A percentile compares a stretch with the other conserved stretches of the same genome.
These are phyloP conservation scores for Candida sojae DNA, from an alignment of 1,139 yeast genomes.

Conservation along the genomic window DNA sequence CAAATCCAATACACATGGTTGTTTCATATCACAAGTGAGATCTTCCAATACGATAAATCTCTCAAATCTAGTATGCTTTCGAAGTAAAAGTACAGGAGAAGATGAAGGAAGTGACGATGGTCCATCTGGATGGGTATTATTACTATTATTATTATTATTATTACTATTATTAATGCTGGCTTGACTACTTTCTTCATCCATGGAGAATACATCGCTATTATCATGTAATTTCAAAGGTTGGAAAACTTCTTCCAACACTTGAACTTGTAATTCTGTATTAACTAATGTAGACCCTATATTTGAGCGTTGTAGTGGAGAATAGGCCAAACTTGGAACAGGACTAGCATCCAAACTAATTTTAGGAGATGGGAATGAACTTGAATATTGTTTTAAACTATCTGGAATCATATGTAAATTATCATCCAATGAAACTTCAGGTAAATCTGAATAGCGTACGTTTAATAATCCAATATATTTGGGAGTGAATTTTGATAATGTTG, in stretches of 20 bases:
- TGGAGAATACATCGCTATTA: slow-evolving; percentile 28
- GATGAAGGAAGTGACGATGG: not conserved
- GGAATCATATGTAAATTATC: slow-evolving; percentile 92
- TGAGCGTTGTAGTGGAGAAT: slow-evolving; percentile 14
- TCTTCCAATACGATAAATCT: slow-evolving; percentile 90
- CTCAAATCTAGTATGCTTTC: slow-evolving; percentile 61
- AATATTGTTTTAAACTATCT: slow-evolving; percentile 62
- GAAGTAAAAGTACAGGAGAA: slow-evolving; percentile 14
- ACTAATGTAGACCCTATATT: slow-evolving; percentile 35
- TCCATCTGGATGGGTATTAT: not conserved
- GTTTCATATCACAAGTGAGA: slow-evolving; percentile 74
- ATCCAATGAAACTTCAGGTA: slow-evolving; percentile 82
- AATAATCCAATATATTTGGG: slow-evolving; percentile 93
- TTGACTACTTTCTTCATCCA: slow-evolving; percentile 32
- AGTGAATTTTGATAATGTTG: slow-evolving; percentile 78
- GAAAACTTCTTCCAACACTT: slow-evolving; percentile 42
- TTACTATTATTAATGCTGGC: slow-evolving; percentile 1
- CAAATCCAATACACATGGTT: slow-evolving; percentile 90
- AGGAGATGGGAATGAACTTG: slow-evolving; percentile 57
- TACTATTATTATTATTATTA: not conserved
- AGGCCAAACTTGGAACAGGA: slow-evolving; percentile 13
- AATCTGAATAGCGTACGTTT: slow-evolving; percentile 77
- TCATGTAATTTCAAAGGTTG: slow-evolving; percentile 22
- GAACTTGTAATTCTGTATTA: slow-evolving; percentile 42
- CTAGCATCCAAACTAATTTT: slow-evolving; percentile 8